Evolutionary conservation across 352 stramenopile genomes (phyloP).

Genomic region (Sclerospora graminicola): DNA sequence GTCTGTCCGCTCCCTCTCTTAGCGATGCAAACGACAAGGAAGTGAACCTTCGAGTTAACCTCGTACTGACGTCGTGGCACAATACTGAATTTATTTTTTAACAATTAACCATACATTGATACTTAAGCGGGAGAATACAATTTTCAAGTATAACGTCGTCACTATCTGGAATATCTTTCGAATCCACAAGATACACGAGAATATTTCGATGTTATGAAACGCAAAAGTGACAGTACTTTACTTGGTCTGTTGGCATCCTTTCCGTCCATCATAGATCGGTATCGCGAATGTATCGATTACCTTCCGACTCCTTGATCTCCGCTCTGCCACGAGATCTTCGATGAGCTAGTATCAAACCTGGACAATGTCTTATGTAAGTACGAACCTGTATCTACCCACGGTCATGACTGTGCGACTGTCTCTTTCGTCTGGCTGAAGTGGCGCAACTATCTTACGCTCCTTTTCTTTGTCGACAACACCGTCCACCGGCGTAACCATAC

Average conservation of each 20-base stretch:
- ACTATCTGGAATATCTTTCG: too few relatives aligned
- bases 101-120: background rate
- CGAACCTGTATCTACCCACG: conserved; percentile 59
- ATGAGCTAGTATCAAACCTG: conserved; percentile 1
- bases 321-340: conserved; percentile 25
- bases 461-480: conserved; percentile 29
- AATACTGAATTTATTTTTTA: too few relatives aligned
- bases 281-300: conserved; percentile 83
- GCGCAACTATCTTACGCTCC: conserved; percentile 11
- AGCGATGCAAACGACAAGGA: background rate
- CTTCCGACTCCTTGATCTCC: conserved; percentile 85
- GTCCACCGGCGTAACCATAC: conserved; percentile 7
- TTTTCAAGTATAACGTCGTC: conserved; percentile 3
- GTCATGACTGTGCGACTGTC: conserved; percentile 64
- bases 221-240: too few relatives aligned
- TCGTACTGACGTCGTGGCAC: too few relatives aligned
- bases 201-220: background rate
- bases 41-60: background rate
- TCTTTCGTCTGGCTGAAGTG: conserved; percentile 38
- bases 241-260: too few relatives aligned
- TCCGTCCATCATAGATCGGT: conserved; percentile 41
- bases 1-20: background rate
- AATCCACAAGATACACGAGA: too few relatives aligned
- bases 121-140: conserved; percentile 9
- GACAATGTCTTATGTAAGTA: background rate